phyloP scores from a whole-genome alignment of 768 basidiomycete species.

The Lactifluus volemus region DNA sequence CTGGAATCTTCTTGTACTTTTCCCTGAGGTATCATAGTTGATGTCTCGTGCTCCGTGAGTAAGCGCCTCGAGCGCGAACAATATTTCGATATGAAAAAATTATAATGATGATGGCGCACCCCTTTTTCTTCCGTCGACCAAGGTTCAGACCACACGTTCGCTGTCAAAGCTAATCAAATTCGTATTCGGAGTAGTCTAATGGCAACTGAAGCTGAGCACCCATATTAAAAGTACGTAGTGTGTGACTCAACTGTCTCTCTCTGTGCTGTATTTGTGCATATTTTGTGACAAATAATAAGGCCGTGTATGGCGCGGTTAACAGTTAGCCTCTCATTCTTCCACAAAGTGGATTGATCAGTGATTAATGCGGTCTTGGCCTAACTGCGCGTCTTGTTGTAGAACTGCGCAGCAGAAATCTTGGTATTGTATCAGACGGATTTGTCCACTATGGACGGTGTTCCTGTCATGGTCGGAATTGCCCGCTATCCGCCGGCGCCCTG shows the following conservation, averaged over 20 bases:
- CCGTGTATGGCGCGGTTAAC: constrained; percentile 1
- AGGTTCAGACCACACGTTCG: not conserved
- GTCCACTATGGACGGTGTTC: not conserved
- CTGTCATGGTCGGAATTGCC: constrained; percentile 1
- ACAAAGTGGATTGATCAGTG: not conserved
- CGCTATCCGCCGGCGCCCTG: not conserved
- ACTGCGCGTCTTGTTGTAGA: not conserved
- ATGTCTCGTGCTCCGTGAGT: not conserved
- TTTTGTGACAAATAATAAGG: not conserved
- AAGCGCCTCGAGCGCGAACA: not conserved
- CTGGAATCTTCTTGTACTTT: constrained; percentile 3
- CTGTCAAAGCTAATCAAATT: not conserved
- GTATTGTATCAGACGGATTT: not conserved
- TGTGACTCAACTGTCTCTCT: not conserved
- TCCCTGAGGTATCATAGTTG: not conserved
- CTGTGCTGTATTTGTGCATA: not conserved
- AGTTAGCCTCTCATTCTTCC: too few species aligned
- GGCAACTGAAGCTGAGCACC: not conserved
- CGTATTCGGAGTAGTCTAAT: not conserved
- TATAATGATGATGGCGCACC: not conserved
- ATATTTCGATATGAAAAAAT: constrained; percentile 1
- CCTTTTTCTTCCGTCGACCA: not conserved
- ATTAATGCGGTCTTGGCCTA: not conserved
- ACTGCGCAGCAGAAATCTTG: not conserved
- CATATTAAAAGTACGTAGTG: not conserved